Conservation (phyloP, 2,329 filamentous ascomycete species). For the Stachybotrys chlorohalonatus region DNA sequence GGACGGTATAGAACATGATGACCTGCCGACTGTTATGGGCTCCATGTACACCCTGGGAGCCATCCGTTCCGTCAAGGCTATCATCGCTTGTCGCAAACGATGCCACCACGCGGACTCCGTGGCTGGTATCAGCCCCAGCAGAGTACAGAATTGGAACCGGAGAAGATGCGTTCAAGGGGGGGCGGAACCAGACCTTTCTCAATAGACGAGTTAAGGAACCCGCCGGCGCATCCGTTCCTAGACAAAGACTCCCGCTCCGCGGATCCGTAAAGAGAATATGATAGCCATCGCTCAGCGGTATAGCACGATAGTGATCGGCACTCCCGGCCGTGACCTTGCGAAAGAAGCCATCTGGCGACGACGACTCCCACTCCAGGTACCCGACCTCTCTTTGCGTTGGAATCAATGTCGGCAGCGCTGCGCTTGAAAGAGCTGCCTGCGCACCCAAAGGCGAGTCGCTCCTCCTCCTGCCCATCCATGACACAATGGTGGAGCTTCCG, state of each 20-base stretch:
- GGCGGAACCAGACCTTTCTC: conserved; percentile 47
- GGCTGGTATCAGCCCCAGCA: conserved; percentile 43
- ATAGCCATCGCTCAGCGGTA: conserved; percentile 56
- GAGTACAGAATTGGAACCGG: conserved; percentile 41
- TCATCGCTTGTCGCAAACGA: conserved; percentile 32
- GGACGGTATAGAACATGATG: conserved; percentile 53
- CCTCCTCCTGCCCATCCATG: conserved; percentile 7
- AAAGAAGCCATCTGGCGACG: conserved; percentile 3
- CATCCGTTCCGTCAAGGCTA: not conserved
- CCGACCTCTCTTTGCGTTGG: not conserved
- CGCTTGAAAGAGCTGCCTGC: not conserved
- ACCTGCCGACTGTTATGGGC: conserved; percentile 17
- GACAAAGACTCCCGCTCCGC: conserved; percentile 41
- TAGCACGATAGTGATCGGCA: conserved; percentile 52
- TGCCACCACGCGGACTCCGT: conserved; percentile 50
- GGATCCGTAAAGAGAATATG: conserved; percentile 60
- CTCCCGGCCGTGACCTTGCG: conserved; percentile 28
- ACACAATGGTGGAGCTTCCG: conserved; percentile 10
- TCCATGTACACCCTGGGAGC: not conserved
- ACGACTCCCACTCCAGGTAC: not conserved
- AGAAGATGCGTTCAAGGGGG: conserved; percentile 17
- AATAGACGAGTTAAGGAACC: conserved; percentile 41
- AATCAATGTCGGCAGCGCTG: not conserved
- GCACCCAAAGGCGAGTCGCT: conserved; percentile 1
- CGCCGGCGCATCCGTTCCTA: conserved; percentile 53